Base-by-base conservation (phyloP, 1,139 yeast species). In the Eremothecium coryli region DNA sequence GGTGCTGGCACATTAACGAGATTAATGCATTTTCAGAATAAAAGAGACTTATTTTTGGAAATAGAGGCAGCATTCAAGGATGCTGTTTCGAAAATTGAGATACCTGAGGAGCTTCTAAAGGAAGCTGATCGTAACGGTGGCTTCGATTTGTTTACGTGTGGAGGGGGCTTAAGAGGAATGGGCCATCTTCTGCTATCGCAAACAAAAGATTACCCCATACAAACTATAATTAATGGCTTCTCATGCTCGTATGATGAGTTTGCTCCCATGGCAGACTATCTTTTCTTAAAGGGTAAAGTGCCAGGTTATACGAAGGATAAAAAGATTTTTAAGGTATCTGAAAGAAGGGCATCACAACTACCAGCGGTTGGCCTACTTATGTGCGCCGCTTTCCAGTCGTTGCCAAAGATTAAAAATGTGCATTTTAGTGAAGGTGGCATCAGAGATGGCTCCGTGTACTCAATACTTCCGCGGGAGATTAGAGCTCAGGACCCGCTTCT, bases 381-480 rank as follows among this genome's bases (percentile, higher is more conserved):
- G 39, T 64, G 73, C 18, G 79, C 80, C 0, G 73, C 76, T 1
- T 64, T 73, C 42, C 71, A 69, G 41, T 66, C 74, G 1, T 53
- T 74, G 26, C 82, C 82, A n/a, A 61, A 60, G 24, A 63, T 76
- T 26, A 71, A 71, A 42, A 70, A 76, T 3, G 68, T 77, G 18
- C 70, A 75, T 43, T 77, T 77, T 50, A 68, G 76, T 38, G 82
- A 77, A 49, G 84, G 82, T 41, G 82, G 82, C 38, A 76, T 77
- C 14, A 65, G 85, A 43, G 85, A 78, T 57, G 85, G 85, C 38
- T 74, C 75, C 1, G 48, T 78, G 25, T 78, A 72, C 49, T 72
- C 78, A 9, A 68, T 68, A 46, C 59, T 77, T 23, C 73, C 81
- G 12, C 59, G 65, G 14, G 65, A 64, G 23, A 64, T 75, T 23